Evolutionary conservation across 495 filamentous ascomycete genomes (phyloP).

Genomic region (Collariella sp.): DNA sequence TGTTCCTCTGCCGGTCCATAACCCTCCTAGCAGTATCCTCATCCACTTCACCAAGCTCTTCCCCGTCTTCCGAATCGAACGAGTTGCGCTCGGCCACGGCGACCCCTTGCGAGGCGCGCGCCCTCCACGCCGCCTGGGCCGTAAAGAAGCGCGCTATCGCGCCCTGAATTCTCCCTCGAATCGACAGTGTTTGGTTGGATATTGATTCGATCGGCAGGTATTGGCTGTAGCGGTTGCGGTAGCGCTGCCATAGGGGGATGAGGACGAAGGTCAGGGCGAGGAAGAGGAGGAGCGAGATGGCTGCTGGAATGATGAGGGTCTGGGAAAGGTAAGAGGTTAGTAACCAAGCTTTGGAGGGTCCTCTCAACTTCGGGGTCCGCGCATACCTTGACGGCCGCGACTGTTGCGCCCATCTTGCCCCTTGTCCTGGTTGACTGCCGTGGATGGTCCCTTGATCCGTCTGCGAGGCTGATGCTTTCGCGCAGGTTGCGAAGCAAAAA

Average conservation of each 20-base stretch:
- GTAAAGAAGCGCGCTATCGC: slow-evolving; percentile 46
- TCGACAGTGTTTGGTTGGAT: slow-evolving; percentile 50
- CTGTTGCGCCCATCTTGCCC: slow-evolving; percentile 29
- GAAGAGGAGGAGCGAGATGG: slow-evolving; percentile 70
- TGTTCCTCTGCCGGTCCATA: slow-evolving; percentile 38
- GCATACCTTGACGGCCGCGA: slow-evolving; percentile 41
- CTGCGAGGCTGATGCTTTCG: too few relatives aligned
- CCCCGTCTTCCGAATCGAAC: slow-evolving; percentile 46
- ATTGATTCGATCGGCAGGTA: slow-evolving; percentile 61
- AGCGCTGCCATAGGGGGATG: slow-evolving; percentile 65
- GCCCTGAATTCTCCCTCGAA: slow-evolving; percentile 54
- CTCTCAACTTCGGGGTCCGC: background rate
- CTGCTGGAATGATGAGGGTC: slow-evolving; percentile 69
- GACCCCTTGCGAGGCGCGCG: slow-evolving; percentile 27
- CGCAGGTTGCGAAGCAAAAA: too few relatives aligned
- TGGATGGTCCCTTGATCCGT: too few relatives aligned
- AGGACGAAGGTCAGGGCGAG: slow-evolving; percentile 60
- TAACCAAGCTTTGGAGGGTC: background rate
- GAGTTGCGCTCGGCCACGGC: slow-evolving; percentile 34
- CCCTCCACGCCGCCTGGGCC: slow-evolving; percentile 48
- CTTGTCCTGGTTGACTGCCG: background rate
- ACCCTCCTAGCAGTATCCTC: slow-evolving; percentile 56
- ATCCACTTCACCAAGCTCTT: slow-evolving; percentile 56
- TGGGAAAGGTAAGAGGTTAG: slow-evolving; percentile 24
- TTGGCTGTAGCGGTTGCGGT: slow-evolving; percentile 64